phyloP scores from a whole-genome alignment of 345 rosid species.

The Brassica rapa region DNA sequence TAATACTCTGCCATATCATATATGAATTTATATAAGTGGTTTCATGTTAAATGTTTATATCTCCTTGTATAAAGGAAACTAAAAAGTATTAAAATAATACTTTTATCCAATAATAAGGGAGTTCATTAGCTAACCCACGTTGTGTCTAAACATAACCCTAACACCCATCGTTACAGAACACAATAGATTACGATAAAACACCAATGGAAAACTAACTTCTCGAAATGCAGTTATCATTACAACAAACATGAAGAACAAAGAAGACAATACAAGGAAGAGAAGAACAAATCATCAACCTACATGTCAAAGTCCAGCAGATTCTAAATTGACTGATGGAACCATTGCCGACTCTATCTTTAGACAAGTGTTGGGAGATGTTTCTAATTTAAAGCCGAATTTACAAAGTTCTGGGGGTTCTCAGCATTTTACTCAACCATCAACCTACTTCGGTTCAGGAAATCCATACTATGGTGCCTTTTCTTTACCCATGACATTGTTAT shows the following conservation, averaged over 20 bases:
- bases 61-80: background rate
- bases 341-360: background rate
- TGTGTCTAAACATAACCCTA: background rate
- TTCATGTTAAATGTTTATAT: too few relatives aligned
- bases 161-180: background rate
- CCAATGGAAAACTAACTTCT: background rate
- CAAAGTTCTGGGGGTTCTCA: background rate
- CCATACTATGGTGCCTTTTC: background rate
- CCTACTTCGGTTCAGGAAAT: background rate
- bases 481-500: background rate
- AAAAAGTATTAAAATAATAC: too few relatives aligned
- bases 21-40: too few relatives aligned
- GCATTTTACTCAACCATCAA: background rate
- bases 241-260: background rate
- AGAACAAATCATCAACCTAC: background rate
- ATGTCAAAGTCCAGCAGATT: background rate
- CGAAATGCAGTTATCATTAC: background rate
- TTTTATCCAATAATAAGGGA: background rate
- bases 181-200: background rate
- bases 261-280: background rate
- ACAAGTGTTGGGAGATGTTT: background rate
- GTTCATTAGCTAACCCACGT: background rate
- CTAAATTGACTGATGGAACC: background rate
- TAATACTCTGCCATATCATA: too few relatives aligned
- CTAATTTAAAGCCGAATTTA: background rate